A percentile compares a stretch with the other conserved stretches of the same genome.
Conservation (phyloP, 768 basidiomycete species). For the Suillus plorans region DNA sequence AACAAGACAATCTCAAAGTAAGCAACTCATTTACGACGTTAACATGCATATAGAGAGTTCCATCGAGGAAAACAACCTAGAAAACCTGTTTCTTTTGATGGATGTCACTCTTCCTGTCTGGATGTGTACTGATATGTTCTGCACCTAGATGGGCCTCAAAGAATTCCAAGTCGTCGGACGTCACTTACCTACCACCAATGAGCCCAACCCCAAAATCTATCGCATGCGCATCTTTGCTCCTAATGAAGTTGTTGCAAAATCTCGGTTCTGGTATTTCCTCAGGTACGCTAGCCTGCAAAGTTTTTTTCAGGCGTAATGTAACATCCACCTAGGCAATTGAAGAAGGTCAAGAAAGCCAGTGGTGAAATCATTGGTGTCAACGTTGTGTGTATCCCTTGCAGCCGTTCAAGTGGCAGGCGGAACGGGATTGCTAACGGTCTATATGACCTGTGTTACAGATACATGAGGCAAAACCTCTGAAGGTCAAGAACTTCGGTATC, state of each 20-base stretch:
- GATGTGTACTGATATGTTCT: slow-evolving; percentile 20
- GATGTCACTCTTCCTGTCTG: slow-evolving; percentile 24
- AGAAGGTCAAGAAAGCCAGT: slow-evolving; percentile 99
- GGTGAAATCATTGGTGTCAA: slow-evolving; percentile 99
- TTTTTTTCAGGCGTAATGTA: background rate
- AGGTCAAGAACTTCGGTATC: slow-evolving; percentile 99
- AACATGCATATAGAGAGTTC: background rate
- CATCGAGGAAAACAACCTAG: background rate
- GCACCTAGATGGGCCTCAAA: slow-evolving; percentile 67
- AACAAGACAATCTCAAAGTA: slow-evolving; percentile 29
- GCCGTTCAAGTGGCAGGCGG: slow-evolving; percentile 89
- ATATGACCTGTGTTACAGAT: slow-evolving; percentile 62
- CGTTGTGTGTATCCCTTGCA: slow-evolving; percentile 79
- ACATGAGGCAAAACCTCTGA: slow-evolving; percentile 94
- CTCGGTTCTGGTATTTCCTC: slow-evolving; percentile 99
- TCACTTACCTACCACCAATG: slow-evolving; percentile 90
- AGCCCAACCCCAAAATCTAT: slow-evolving; percentile 97
- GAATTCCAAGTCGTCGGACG: slow-evolving; percentile 99
- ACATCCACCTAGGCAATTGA: slow-evolving; percentile 67
- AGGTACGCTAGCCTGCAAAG: slow-evolving; percentile 47
- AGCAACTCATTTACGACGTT: slow-evolving; percentile 13
- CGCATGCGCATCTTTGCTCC: slow-evolving; percentile 99
- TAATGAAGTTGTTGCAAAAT: slow-evolving; percentile 98
- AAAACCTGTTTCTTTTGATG: slow-evolving; percentile 22
- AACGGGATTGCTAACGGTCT: slow-evolving; percentile 58